Conservation (phyloP, 2,329 filamentous ascomycete species). For the Penicillium sp. region DNA sequence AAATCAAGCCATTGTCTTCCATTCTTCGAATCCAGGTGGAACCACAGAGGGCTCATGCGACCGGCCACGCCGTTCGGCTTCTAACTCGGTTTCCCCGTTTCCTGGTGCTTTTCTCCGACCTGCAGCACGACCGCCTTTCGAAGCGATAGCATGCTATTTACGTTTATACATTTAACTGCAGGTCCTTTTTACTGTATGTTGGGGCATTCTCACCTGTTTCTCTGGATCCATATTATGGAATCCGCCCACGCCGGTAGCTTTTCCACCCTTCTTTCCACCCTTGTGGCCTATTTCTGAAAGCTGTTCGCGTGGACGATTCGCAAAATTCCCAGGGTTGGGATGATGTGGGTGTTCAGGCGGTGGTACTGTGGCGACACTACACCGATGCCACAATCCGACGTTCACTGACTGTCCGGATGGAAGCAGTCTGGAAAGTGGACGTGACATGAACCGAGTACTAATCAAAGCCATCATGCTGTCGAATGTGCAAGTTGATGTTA, state of each 20-base stretch:
- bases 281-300: constrained; percentile 21
- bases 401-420: constrained; percentile 1
- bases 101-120: not conserved
- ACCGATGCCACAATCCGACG: constrained; percentile 4
- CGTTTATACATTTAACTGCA: not conserved
- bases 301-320: constrained; percentile 24
- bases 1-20: constrained; percentile 11
- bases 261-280: constrained; percentile 24
- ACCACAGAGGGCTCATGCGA: constrained; percentile 16
- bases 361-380: constrained; percentile 12
- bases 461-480: not conserved
- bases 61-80: constrained; percentile 3
- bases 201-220: constrained; percentile 20
- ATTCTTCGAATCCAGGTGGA: constrained; percentile 18
- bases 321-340: constrained; percentile 31
- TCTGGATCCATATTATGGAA: constrained; percentile 24
- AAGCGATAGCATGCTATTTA: constrained; percentile 20
- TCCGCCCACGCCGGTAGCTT: constrained; percentile 20
- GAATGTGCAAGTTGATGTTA: not conserved
- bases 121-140: constrained; percentile 20
- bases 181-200: not conserved
- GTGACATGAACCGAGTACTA: constrained; percentile 3
- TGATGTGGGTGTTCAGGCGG: constrained; percentile 13
- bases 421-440: constrained; percentile 3
- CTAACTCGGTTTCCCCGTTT: constrained; percentile 4